Percentiles rank a stretch among this genome's conserved stretches.
Conservation (phyloP, 345 rosid species). For the Crucihimalaya himalaica region DNA sequence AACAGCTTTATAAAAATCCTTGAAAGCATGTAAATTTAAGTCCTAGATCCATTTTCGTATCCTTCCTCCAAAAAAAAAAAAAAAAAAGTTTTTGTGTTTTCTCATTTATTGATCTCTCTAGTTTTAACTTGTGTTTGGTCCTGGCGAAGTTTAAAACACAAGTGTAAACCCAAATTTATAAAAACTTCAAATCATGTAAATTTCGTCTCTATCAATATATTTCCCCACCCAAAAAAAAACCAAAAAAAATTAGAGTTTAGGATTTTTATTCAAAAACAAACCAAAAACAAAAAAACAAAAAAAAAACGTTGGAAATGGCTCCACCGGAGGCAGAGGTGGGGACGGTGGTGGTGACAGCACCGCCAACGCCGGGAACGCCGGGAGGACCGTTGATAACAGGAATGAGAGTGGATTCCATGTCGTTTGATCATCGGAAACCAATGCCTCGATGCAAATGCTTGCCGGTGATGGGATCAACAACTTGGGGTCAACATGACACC, state of each 20-base stretch:
- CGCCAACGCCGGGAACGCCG: conserved; percentile 86
- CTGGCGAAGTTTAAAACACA: conserved; percentile 54
- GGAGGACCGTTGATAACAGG: conserved; percentile 83
- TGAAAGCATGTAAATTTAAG: conserved; percentile 40
- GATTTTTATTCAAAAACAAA: not conserved
- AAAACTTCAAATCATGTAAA: conserved; percentile 69
- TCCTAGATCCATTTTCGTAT: conserved; percentile 10
- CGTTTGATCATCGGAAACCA: conserved; percentile 86
- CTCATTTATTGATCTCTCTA: conserved; percentile 15
- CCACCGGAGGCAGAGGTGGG: conserved; percentile 32
- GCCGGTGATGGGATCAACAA: conserved; percentile 73
- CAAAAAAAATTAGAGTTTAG: conserved; percentile 34
- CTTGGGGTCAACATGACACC: conserved; percentile 67
- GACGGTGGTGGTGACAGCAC: conserved; percentile 49
- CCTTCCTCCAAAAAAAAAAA: not conserved
- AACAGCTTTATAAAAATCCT: conserved; percentile 41
- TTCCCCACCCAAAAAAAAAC: not conserved
- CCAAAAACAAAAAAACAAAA: not conserved
- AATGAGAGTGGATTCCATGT: conserved; percentile 80
- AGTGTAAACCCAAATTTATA: conserved; percentile 56
- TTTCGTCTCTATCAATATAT: conserved; percentile 3
- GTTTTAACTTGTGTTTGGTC: conserved; percentile 29
- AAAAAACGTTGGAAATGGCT: not conserved
- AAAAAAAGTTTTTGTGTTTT: conserved; percentile 5
- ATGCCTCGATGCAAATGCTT: conserved; percentile 87